Percentiles rank a stretch among this genome's conserved stretches.
Conservation (phyloP, 495 filamentous ascomycete species). For the Lophium mytilinum region DNA sequence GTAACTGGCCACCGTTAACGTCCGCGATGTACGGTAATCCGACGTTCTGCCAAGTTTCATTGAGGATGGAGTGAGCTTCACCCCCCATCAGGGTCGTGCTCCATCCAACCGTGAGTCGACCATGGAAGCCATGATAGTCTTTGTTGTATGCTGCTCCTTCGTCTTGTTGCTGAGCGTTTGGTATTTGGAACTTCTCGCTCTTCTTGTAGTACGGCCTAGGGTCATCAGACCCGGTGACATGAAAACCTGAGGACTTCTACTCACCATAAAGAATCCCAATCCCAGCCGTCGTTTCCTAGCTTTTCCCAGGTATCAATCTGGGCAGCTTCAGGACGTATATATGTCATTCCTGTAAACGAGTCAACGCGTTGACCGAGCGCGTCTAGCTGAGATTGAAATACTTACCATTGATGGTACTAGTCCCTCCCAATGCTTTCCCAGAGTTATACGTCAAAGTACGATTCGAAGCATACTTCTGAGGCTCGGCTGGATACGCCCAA, state of each 20-base stretch:
- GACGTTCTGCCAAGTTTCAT: neutral
- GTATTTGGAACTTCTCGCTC: slow-evolving; percentile 6
- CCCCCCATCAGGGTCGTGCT: neutral
- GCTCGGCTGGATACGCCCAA: slow-evolving; percentile 43
- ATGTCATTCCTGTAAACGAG: slow-evolving; percentile 39
- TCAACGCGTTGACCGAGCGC: neutral
- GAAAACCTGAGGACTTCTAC: neutral
- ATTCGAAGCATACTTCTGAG: slow-evolving; percentile 38
- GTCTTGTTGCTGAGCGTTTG: neutral
- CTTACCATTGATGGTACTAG: slow-evolving; percentile 46
- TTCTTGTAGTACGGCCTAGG: slow-evolving; percentile 11
- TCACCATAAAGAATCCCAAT: slow-evolving; percentile 6
- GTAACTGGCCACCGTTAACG: slow-evolving; percentile 4
- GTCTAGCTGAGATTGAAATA: slow-evolving; percentile 27
- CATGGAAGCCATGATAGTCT: slow-evolving; percentile 1
- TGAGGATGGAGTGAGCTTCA: slow-evolving; percentile 1
- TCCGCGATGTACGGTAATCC: slow-evolving; percentile 5
- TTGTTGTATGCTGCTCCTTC: slow-evolving; percentile 4
- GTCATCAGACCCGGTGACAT: neutral
- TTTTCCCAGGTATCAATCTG: slow-evolving; percentile 27
- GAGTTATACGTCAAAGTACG: slow-evolving; percentile 34
- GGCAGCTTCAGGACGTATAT: slow-evolving; percentile 33
- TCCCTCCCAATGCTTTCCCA: slow-evolving; percentile 47
- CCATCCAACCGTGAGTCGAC: slow-evolving; percentile 10
- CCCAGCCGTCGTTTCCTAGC: slow-evolving; percentile 10